Conservation (phyloP, 2,329 filamentous ascomycete species). For the Trichoderma atrobrunneum region DNA sequence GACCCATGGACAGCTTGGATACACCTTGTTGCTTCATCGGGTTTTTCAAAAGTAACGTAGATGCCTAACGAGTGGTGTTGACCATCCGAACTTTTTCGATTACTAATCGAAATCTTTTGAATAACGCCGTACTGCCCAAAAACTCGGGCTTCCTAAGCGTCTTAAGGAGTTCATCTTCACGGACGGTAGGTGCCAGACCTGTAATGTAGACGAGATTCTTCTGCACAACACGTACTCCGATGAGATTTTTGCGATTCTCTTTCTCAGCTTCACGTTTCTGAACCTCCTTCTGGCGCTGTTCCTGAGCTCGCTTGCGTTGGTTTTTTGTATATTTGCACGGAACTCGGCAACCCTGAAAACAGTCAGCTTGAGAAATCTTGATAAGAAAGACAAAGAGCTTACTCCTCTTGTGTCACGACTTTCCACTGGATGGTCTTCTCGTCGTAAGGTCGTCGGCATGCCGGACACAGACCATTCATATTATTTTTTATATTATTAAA, state of each 20-base stretch:
- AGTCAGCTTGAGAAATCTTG: conserved; percentile 12
- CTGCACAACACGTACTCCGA: conserved; percentile 92
- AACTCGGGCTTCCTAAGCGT: conserved; percentile 88
- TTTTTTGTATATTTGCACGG: conserved; percentile 76
- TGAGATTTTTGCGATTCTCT: conserved; percentile 91
- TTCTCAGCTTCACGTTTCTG: conserved; percentile 96
- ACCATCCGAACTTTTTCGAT: conserved; percentile 73
- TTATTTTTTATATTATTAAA: conserved; percentile 99
- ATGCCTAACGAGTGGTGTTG: conserved; percentile 89
- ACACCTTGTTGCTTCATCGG: conserved; percentile 84
- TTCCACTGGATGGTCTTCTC: conserved; percentile 98
- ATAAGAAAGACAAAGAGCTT: conserved; percentile 39
- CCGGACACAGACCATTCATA: conserved; percentile 96
- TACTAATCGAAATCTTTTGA: conserved; percentile 98
- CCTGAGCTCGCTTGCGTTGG: conserved; percentile 84
- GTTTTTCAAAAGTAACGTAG: conserved; percentile 95
- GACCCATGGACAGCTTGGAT: conserved; percentile 92
- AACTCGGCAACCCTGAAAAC: conserved; percentile 65
- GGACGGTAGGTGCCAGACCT: conserved; percentile 84
- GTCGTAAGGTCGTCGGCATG: conserved; percentile 91
- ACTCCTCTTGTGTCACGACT: conserved; percentile 93
- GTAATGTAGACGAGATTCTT: conserved; percentile 99
- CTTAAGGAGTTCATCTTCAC: conserved; percentile 87
- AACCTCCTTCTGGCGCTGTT: conserved; percentile 85
- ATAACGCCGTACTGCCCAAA: conserved; percentile 99